phyloP scores from a whole-genome alignment of 345 rosid genomes.

The Nasturtium officinale region DNA sequence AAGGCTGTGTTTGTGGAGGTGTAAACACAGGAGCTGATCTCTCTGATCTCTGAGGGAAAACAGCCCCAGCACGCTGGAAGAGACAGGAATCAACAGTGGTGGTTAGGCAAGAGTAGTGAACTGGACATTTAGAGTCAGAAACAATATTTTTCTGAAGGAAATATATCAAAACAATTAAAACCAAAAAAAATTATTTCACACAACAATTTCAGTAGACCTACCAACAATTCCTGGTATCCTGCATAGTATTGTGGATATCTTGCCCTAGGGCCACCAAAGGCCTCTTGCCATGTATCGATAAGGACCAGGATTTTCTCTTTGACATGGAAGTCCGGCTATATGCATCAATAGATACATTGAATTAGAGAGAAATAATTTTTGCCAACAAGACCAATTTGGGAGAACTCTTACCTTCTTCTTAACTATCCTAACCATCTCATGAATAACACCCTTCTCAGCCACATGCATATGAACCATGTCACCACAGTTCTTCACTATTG shows the following conservation, averaged over 20 bases:
- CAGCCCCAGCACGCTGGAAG: constrained; percentile 97
- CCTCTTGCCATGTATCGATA: constrained; percentile 99
- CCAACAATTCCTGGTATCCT: constrained; percentile 98
- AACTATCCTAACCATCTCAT: constrained; percentile 91
- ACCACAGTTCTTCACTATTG: constrained; percentile 95
- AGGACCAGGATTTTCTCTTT: constrained; percentile 91
- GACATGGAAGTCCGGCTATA: constrained; percentile 84
- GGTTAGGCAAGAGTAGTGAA: constrained; percentile 21
- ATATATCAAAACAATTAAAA: not conserved
- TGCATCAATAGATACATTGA: constrained; percentile 42
- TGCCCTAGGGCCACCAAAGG: constrained; percentile 95
- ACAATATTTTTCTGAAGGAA: constrained; percentile 15
- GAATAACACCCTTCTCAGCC: constrained; percentile 95
- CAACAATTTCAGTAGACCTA: constrained; percentile 45
- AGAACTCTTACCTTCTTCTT: constrained; percentile 77
- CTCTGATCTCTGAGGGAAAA: constrained; percentile 93
- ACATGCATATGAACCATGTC: constrained; percentile 99
- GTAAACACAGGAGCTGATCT: constrained; percentile 91
- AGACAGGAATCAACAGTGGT: constrained; percentile 23
- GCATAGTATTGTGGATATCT: constrained; percentile 98
- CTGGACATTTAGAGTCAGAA: constrained; percentile 18
- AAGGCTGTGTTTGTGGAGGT: constrained; percentile 91
- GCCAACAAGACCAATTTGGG: constrained; percentile 22
- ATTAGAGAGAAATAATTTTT: constrained; percentile 30
- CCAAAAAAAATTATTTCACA: not conserved